Evolutionary conservation across 2,329 filamentous ascomycete genomes (phyloP), one percentile per base, ranked within the genome.

Genomic region (Colletotrichum coccodes): DNA sequence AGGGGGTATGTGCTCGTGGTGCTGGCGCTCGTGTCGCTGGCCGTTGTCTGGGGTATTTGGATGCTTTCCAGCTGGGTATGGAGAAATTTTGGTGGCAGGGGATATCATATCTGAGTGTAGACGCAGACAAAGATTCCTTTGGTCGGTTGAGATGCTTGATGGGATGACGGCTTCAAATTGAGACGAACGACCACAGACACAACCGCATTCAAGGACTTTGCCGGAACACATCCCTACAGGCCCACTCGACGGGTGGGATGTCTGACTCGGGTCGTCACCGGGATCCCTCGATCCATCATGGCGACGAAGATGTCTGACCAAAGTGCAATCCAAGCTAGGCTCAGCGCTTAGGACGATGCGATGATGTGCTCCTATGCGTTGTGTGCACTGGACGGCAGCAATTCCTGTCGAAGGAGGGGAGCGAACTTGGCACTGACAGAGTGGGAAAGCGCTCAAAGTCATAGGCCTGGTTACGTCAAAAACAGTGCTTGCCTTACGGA

Each of bases 1-100:
- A 84, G 88, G 28, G 79, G 81, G 12, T 80, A 80, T 23, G 84
- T 92, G n/a, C 78, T 91, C 28, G 75, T 85, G 4, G 80, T 78
- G 2, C 75, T 92, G 73, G 80, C 79, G 9, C 74, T 83, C 21
- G 72, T 80, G 32, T 72, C 75, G 5, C 72, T 80, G 18, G 72
- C 72, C 6, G 71, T 73, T 5, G 28, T 74, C 1, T 81, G 78
- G 79, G 75, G 61, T 6, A 62, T 68, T 3, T 80, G 75, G 74
- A 2, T 52, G 4, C 9, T 70, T 14, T 44, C 57, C 49, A 52
- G 36, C 38, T 70, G 69, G 60, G 11, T 38, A 11, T 69, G 61
- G 66, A 60, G 56, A 28, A 66, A 42, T 23, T 4, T 60, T 36
- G 26, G 21, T 28, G 28, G 26, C 28, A 49, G 28, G 23, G 36